phyloP scores from a whole-genome alignment of 2,329 filamentous ascomycete genomes.

The Aspergillus pseudoviridinutans region DNA sequence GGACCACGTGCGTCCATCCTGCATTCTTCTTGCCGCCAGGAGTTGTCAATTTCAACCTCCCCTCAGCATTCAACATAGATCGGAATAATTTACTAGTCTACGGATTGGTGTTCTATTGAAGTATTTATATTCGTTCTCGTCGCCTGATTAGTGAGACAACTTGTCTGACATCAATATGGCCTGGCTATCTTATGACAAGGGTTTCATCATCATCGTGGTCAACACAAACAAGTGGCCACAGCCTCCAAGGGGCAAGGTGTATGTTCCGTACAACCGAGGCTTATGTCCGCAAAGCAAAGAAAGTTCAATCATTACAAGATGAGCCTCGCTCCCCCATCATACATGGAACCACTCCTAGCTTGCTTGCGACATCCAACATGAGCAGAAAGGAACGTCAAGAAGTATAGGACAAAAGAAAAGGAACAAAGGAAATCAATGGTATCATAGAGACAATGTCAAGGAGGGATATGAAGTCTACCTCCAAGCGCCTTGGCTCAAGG shows the following conservation, averaged over 20 bases:
- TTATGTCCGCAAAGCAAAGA: slow-evolving; percentile 3
- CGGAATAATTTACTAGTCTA: neutral
- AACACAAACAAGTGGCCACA: neutral
- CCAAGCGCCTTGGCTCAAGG: slow-evolving; percentile 91
- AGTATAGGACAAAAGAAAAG: slow-evolving; percentile 20
- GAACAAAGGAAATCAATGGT: slow-evolving; percentile 21
- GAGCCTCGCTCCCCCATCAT: slow-evolving; percentile 19
- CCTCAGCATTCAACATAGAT: neutral
- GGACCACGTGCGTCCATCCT: neutral
- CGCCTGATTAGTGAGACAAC: neutral
- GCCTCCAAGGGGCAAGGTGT: neutral
- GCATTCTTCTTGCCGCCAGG: neutral
- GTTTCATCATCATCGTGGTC: slow-evolving; percentile 9
- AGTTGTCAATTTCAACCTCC: neutral
- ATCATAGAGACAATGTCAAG: slow-evolving; percentile 5
- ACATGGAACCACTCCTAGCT: slow-evolving; percentile 27
- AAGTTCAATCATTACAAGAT: slow-evolving; percentile 17
- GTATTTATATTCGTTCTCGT: neutral
- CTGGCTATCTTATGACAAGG: neutral
- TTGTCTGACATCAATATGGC: neutral
- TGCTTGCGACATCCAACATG: slow-evolving; percentile 25
- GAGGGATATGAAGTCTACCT: slow-evolving; percentile 39
- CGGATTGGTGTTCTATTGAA: neutral
- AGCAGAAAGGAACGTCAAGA: slow-evolving; percentile 15
- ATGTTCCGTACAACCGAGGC: slow-evolving; percentile 2